A percentile compares a stretch with the other conserved stretches of the same genome.
These are phyloP conservation scores for Pneumocystis sp. DNA, from an alignment of 1,139 yeast species.

Conservation along the genomic window DNA sequence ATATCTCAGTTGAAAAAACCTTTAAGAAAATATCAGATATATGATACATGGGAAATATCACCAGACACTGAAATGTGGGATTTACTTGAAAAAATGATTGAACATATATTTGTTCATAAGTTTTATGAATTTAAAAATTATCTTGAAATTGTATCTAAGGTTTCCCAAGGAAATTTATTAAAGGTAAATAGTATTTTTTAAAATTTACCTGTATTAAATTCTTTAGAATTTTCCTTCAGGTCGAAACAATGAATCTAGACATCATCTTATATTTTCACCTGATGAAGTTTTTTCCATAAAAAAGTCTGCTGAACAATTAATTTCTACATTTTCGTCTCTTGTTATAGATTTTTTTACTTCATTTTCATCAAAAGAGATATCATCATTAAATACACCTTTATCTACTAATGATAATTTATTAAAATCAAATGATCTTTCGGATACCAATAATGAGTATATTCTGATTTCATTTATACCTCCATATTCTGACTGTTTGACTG, in stretches of 20 bases:
- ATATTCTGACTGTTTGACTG: slow-evolving; percentile 42
- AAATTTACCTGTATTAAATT: background rate
- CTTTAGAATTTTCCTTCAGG: slow-evolving; percentile 26
- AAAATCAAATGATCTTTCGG: slow-evolving; percentile 1
- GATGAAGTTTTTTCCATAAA: slow-evolving; percentile 20
- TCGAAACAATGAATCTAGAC: slow-evolving; percentile 29
- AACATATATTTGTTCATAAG: slow-evolving; percentile 11
- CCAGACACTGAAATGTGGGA: slow-evolving; percentile 42
- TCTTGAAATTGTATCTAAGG: background rate
- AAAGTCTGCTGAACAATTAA: slow-evolving; percentile 18
- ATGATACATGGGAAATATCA: slow-evolving; percentile 26
- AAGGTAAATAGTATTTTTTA: background rate
- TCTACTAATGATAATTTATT: slow-evolving; percentile 3
- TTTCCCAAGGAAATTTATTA: background rate
- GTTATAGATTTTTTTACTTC: slow-evolving; percentile 21
- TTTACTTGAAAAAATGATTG: slow-evolving; percentile 33
- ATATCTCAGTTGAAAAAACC: background rate
- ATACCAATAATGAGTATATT: background rate
- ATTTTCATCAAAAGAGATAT: background rate
- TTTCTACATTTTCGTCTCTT: slow-evolving; percentile 18
- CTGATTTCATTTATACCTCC: slow-evolving; percentile 39
- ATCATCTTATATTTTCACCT: slow-evolving; percentile 22
- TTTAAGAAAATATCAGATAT: background rate
- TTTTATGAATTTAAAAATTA: background rate
- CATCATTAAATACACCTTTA: background rate